Evolutionary conservation across 1,139 yeast species (phyloP), one percentile per base, ranked within the genome.

Genomic region (Fermentozyma sake): DNA sequence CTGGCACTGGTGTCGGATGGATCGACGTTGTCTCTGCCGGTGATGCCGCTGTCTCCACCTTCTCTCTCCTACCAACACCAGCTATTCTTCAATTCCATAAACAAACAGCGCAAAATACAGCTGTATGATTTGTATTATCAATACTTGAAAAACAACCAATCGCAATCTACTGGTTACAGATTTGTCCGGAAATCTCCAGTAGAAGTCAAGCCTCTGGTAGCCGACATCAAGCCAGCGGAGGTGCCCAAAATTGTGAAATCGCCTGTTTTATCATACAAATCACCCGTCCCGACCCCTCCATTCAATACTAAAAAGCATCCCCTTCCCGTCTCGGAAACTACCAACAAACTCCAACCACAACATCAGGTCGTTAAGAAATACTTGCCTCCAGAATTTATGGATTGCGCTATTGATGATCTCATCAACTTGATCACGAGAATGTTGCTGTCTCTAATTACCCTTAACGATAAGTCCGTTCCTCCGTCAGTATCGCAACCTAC

Each of bases 341-440:
- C 12, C 7, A 8, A 14, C 12, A 12, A 22, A 8, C 14, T 22
- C 18, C 32, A 32, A 3, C 24, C 27, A 7, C 25, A 18, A 7
- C n/a, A n/a, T n/a, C n/a, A n/a, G n/a, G 16, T 34, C 14, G 24
- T 24, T 14, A 35, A 31, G 26, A 29, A 32, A 19, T 28, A 30
- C 28, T 62, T 84, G 7, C 86, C 95, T 1, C 35, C 47, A 8
- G 64, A 72, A 33, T 85, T 76, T 52, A 74, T 77, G 43, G 66
- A 74, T 23, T 84, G 95, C 48, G 70, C 84, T 8, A 65, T 78
- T 33, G 74, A 76, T 21, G 91, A 83, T 42, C 58, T 91, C 24
- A 76, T 87, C 22, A 62, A 71, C 1, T 61, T 89, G 18, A 79
- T 89, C 16, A 66, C 95, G 2, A 62, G 95, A 31, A 86, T 89